These are phyloP conservation scores for Entoloma clypeatum DNA, from an alignment of 1,284 basidiomycete genomes.

Conservation along the genomic window DNA sequence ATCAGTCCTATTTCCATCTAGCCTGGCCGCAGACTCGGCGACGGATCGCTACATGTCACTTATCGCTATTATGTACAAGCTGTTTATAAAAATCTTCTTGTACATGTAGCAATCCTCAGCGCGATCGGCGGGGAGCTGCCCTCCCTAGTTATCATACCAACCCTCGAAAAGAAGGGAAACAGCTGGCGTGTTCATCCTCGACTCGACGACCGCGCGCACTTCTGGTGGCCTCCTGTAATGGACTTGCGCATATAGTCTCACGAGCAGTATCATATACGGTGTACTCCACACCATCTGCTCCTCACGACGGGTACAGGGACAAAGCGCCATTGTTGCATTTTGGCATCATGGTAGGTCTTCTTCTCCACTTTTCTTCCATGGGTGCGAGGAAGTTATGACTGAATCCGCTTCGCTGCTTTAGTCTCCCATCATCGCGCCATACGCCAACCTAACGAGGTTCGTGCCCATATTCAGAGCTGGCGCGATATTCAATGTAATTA, in stretches of 20 bases:
- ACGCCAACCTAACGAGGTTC: constrained; percentile 59
- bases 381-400: no score
- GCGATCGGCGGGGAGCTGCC: constrained; percentile 65
- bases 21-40: constrained; percentile 56
- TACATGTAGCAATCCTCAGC: constrained; percentile 55
- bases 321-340: constrained; percentile 57
- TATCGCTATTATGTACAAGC: constrained; percentile 37
- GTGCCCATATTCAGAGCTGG: constrained; percentile 79
- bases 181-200: constrained; percentile 71
- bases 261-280: constrained; percentile 74
- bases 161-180: constrained; percentile 6
- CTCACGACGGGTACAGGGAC: constrained; percentile 69
- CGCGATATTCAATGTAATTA: constrained; percentile 62
- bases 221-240: constrained; percentile 65
- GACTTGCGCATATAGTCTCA: constrained; percentile 63
- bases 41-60: constrained; percentile 59
- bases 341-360: constrained; percentile 53
- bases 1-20: constrained; percentile 48
- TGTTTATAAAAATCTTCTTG: constrained; percentile 22
- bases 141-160: constrained; percentile 64
- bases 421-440: constrained; percentile 73
- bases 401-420: constrained; percentile 27
- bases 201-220: constrained; percentile 65
- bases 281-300: constrained; percentile 72
- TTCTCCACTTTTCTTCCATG: constrained; percentile 24